Evolutionary conservation across 2,329 filamentous ascomycete species (phyloP), one percentile per base, ranked within the genome.

Genomic region (Didymella keratinophila): DNA sequence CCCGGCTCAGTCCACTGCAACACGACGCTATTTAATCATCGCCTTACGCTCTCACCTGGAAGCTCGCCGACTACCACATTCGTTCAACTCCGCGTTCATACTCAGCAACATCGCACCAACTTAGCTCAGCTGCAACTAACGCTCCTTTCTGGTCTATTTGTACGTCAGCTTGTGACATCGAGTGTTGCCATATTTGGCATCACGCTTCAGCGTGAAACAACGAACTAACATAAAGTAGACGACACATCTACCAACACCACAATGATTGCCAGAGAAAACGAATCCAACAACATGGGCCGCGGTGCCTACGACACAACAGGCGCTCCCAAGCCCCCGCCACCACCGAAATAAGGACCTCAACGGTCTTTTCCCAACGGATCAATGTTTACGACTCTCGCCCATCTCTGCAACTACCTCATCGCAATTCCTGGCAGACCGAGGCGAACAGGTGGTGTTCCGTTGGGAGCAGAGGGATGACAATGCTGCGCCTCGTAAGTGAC

Each of bases 301-400:
- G 80, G 80, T 60, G 79, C 79, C 60, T 82, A 82, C 71, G 80
- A 82, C 67, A 81, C 79, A 27, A 81, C 79, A n/a, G 79, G 79
- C 61, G 78, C 79, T n/a, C 76, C 78, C 49, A 80, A 80, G 71
- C 79, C 79, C 2, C 75, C 76, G 54, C 77, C 78, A 36, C 75
- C 74, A 41, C 77, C 75, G 50, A 78, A 79, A 74, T 78, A 76
- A 70, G 58, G 48, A 25, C 42, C 9, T 39, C 34, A 39, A 11
- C 44, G 32, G 47, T 44, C 45, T 28, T 30, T 34, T 14, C 44
- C 50, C 54, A 36, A 44, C 45, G 56, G 50, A 14, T 43, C 56
- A 37, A 50, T 46, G 45, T 50, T 54, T 44, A 41, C 41, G 32
- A 56, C 41, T 28, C 34, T 41, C 53, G 47, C 53, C 34, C 41